These are phyloP conservation scores for Solanum chacoense DNA, from an alignment of 305 asterid genomes.

Conservation along the genomic window DNA sequence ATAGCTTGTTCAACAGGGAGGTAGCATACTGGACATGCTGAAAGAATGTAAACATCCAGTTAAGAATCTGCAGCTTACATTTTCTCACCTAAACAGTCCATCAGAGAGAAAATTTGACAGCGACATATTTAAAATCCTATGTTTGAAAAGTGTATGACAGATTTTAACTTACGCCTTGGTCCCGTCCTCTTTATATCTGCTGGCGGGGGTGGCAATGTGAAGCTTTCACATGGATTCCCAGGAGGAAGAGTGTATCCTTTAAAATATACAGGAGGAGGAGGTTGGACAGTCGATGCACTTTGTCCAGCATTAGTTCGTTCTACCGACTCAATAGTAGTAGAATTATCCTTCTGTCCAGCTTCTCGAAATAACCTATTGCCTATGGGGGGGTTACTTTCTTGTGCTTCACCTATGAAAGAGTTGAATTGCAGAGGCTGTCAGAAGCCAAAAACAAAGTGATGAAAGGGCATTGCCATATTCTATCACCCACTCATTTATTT, in stretches of 20 bases:
- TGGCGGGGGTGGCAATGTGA: conserved; percentile 85
- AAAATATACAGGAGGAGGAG: conserved; percentile 36
- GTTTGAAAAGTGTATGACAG: background rate
- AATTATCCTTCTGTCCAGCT: conserved; percentile 11
- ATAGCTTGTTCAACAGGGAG: conserved; percentile 50
- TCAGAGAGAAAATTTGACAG: background rate
- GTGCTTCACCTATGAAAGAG: conserved; percentile 51
- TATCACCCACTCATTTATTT: background rate
- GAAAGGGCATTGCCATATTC: background rate
- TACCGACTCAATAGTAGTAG: conserved; percentile 2
- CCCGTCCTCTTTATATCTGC: conserved; percentile 77
- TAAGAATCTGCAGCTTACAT: background rate
- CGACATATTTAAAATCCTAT: background rate
- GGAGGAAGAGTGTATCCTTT: conserved; percentile 70
- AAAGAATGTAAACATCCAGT: conserved; percentile 6
- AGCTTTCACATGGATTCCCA: conserved; percentile 82
- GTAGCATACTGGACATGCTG: conserved; percentile 72
- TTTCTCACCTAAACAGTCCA: background rate
- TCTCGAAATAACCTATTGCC: conserved; percentile 16
- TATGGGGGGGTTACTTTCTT: conserved; percentile 16
- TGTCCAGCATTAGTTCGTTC: conserved; percentile 6
- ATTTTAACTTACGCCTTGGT: conserved; percentile 71
- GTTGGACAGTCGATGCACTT: conserved; percentile 13
- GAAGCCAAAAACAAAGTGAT: background rate
- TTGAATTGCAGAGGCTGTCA: background rate